A percentile compares a stretch with the other conserved stretches of the same genome.
Evolutionary conservation across 768 basidiomycete genomes (phyloP).

Genomic region (Boletus subcaerulescens): DNA sequence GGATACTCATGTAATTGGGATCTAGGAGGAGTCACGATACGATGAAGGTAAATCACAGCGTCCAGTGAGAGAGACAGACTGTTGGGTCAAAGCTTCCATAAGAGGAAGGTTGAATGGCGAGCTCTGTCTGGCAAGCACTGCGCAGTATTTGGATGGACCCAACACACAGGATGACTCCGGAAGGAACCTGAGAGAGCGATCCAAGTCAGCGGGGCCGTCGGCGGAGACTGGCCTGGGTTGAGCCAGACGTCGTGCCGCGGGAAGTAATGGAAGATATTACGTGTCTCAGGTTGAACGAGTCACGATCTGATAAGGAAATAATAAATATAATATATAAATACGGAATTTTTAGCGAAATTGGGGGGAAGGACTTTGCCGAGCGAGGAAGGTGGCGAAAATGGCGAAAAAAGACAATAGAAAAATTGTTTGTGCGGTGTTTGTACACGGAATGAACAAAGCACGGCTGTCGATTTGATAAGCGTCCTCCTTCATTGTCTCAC

Average conservation of each 20-base stretch:
- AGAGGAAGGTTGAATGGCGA: slow-evolving; percentile 28
- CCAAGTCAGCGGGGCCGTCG: slow-evolving; percentile 27
- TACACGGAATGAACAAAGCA: slow-evolving; percentile 39
- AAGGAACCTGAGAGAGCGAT: slow-evolving; percentile 16
- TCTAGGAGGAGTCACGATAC: no score
- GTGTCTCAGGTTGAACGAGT: slow-evolving; percentile 31
- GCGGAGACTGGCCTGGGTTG: slow-evolving; percentile 23
- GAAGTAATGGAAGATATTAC: slow-evolving; percentile 32
- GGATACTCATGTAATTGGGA: neutral
- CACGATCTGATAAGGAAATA: slow-evolving; percentile 32
- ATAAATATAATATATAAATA: slow-evolving; percentile 18
- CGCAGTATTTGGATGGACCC: slow-evolving; percentile 5
- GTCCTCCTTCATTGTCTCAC: slow-evolving; percentile 35
- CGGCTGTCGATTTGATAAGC: slow-evolving; percentile 32
- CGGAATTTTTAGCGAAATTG: slow-evolving; percentile 31
- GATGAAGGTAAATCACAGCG: slow-evolving; percentile 24
- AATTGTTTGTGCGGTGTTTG: slow-evolving; percentile 39
- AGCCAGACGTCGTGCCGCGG: slow-evolving; percentile 27
- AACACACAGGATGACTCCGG: slow-evolving; percentile 5
- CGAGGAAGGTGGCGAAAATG: slow-evolving; percentile 26
- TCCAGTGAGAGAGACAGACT: slow-evolving; percentile 17
- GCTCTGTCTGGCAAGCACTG: slow-evolving; percentile 1
- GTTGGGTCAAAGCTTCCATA: slow-evolving; percentile 23
- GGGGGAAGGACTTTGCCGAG: slow-evolving; percentile 35
- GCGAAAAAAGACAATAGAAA: slow-evolving; percentile 45